Evolutionary conservation across 345 rosid genomes (phyloP).

Genomic region (Pelargonium nanum): DNA sequence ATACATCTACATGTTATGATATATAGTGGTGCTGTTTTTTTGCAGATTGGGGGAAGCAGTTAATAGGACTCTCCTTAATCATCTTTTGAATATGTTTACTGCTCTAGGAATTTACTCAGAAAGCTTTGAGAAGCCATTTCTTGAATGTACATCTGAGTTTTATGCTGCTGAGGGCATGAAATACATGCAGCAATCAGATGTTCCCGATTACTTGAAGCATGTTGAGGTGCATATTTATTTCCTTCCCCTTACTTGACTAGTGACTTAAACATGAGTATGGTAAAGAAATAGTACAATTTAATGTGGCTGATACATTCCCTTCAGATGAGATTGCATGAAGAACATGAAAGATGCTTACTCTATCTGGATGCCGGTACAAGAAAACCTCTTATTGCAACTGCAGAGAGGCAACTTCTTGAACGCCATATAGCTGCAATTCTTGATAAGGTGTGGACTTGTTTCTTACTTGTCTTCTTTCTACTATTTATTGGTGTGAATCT

Average conservation of each 20-base stretch:
- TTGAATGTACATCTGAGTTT: constrained; percentile 87
- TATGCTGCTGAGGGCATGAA: constrained; percentile 97
- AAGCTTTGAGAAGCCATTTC: constrained; percentile 89
- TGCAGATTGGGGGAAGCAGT: constrained; percentile 87
- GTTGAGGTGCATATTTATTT: constrained; percentile 83
- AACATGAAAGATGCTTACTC: constrained; percentile 85
- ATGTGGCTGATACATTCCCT: constrained; percentile 17
- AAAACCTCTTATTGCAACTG: constrained; percentile 72
- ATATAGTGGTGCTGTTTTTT: constrained; percentile 8
- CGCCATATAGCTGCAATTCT: constrained; percentile 79
- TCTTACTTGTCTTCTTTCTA: background rate
- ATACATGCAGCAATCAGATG: constrained; percentile 92
- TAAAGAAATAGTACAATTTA: too few species aligned
- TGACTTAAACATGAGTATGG: too few species aligned
- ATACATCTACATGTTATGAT: background rate
- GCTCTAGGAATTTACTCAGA: constrained; percentile 90
- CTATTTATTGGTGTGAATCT: background rate
- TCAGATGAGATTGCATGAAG: constrained; percentile 91
- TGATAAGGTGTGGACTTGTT: constrained; percentile 48
- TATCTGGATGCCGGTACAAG: constrained; percentile 82
- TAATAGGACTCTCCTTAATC: constrained; percentile 76
- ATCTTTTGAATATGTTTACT: constrained; percentile 96
- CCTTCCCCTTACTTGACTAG: too few species aligned
- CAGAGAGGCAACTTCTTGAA: constrained; percentile 83
- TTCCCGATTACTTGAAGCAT: constrained; percentile 94